Evolutionary conservation across 1,284 basidiomycete species (phyloP).

Genomic region (Pseudozyma hubeiensis): DNA sequence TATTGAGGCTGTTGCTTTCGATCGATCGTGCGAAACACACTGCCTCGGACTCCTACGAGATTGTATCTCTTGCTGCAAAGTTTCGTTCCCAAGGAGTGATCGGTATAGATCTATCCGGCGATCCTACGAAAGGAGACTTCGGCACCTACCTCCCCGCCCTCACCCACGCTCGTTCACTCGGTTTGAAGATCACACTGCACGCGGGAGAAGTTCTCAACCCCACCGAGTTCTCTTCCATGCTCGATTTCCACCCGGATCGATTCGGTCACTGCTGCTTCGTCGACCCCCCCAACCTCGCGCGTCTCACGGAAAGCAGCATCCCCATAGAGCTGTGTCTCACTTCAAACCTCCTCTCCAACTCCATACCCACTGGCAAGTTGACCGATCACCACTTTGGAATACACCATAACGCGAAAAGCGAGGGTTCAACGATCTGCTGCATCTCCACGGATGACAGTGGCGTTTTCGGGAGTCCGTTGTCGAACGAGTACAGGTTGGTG

Average conservation of each 20-base stretch:
- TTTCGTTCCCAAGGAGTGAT: constrained; percentile 20
- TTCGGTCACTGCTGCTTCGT: constrained; percentile 53
- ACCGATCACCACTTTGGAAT: constrained; percentile 28
- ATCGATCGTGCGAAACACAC: constrained; percentile 38
- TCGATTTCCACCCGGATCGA: constrained; percentile 39
- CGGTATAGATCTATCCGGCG: constrained; percentile 46
- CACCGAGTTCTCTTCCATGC: constrained; percentile 38
- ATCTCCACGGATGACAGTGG: constrained; percentile 52
- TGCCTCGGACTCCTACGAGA: not conserved
- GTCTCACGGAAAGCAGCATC: constrained; percentile 5
- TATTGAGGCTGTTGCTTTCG: constrained; percentile 38
- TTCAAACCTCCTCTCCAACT: constrained; percentile 43
- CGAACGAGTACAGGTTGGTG: constrained; percentile 41
- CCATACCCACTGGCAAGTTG: constrained; percentile 4
- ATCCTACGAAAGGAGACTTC: constrained; percentile 38
- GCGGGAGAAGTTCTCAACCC: constrained; percentile 33
- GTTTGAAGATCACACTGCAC: constrained; percentile 47
- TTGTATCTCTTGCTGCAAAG: constrained; percentile 25
- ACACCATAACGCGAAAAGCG: constrained; percentile 4
- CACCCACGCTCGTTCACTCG: constrained; percentile 7
- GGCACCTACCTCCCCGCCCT: constrained; percentile 22
- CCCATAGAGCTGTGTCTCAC: constrained; percentile 52
- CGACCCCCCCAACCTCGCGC: constrained; percentile 1
- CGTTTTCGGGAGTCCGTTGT: constrained; percentile 41
- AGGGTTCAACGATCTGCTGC: constrained; percentile 17